Conservation (phyloP, 148 eudicot species). For the Hydrangea macrophylla region DNA sequence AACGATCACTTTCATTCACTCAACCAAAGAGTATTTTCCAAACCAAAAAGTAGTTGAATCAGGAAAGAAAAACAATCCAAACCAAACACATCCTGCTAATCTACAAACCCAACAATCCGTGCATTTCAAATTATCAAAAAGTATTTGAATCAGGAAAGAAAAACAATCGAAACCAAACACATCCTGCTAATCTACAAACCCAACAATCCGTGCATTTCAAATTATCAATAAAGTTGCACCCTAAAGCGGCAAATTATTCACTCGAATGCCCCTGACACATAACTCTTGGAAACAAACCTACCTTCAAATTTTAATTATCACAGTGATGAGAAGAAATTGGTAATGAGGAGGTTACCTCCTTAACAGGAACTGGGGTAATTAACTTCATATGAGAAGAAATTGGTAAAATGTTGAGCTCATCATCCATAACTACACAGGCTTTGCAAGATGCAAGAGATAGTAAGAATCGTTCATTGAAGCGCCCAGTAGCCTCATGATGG, state of each 20-base stretch:
- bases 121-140: not conserved
- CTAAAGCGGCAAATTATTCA: constrained; percentile 9
- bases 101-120: not conserved
- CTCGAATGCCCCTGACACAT: constrained; percentile 1
- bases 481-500: constrained; percentile 70
- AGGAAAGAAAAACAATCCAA: not conserved
- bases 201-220: not conserved
- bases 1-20: no score
- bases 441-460: constrained; percentile 85
- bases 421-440: constrained; percentile 90
- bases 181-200: not conserved
- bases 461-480: constrained; percentile 92
- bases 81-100: not conserved
- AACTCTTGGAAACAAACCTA: not conserved
- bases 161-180: not conserved
- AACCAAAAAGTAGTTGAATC: not conserved
- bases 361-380: constrained; percentile 56
- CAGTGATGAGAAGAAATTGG: constrained; percentile 1
- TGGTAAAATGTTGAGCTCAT: constrained; percentile 86
- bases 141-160: not conserved
- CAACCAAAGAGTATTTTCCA: no score
- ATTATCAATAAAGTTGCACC: not conserved
- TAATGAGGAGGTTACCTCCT: constrained; percentile 52
- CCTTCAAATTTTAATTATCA: not conserved
- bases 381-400: constrained; percentile 91